These are phyloP conservation scores for Populus tomentosa DNA, from an alignment of 441 rosid species.

Conservation along the genomic window DNA sequence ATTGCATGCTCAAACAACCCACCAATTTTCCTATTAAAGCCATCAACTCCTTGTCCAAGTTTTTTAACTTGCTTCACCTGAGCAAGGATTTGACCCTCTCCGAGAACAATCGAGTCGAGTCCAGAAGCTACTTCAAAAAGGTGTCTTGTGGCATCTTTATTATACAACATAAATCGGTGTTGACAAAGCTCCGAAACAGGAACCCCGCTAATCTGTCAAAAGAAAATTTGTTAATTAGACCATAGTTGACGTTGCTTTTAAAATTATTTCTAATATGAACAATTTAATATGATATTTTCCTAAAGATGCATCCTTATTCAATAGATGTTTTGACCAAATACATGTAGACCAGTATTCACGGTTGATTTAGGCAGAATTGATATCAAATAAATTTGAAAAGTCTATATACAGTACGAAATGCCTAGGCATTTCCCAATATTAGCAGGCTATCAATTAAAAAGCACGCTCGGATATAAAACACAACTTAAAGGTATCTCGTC, in stretches of 20 bases:
- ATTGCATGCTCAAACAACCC: conserved; percentile 81
- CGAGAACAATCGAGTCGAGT: conserved; percentile 64
- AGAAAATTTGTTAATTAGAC: neutral
- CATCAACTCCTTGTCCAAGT: conserved; percentile 65
- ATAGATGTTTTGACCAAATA: neutral
- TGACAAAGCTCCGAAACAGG: conserved; percentile 56
- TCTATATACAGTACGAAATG: neutral
- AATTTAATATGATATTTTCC: neutral
- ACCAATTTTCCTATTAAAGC: conserved; percentile 71
- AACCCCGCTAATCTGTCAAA: conserved; percentile 41
- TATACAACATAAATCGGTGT: conserved; percentile 43
- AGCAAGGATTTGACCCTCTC: conserved; percentile 88
- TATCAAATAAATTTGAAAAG: neutral
- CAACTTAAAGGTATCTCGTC: neutral
- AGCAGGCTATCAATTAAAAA: neutral
- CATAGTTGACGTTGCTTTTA: neutral
- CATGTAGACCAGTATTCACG: neutral
- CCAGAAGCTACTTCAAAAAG: conserved; percentile 62
- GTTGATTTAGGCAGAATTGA: neutral
- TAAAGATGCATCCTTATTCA: neutral
- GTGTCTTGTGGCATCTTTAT: conserved; percentile 73
- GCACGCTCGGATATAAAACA: neutral
- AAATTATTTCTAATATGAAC: no score
- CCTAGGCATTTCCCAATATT: neutral
- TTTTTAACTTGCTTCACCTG: conserved; percentile 85